Conservation (phyloP, 768 basidiomycete genomes). For the Naematelia aurantialba region DNA sequence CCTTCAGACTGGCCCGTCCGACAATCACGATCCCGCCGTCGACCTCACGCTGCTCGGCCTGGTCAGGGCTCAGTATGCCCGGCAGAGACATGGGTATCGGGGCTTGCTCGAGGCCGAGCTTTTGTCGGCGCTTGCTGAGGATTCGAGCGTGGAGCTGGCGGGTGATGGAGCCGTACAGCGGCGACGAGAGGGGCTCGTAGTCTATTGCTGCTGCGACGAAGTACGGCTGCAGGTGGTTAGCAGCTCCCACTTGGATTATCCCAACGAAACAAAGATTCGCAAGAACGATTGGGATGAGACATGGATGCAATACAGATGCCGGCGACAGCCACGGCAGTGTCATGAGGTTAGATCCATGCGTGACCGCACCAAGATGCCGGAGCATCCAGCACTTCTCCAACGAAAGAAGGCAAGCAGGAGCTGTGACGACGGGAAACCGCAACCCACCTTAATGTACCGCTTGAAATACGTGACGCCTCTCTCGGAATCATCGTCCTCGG, state of each 20-base stretch:
- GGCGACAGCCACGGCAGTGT: no score
- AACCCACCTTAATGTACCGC: slow-evolving; percentile 87
- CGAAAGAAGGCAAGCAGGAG: no score
- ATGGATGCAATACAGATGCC: neutral
- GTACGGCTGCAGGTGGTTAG: slow-evolving; percentile 63
- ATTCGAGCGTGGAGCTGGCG: slow-evolving; percentile 69
- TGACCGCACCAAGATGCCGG: no score
- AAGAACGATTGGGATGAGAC: neutral
- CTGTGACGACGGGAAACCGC: neutral
- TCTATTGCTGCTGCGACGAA: slow-evolving; percentile 91
- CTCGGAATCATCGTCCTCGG: slow-evolving; percentile 89
- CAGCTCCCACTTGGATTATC: neutral
- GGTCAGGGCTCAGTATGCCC: slow-evolving; percentile 56
- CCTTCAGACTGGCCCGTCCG: slow-evolving; percentile 87
- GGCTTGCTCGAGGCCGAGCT: slow-evolving; percentile 56
- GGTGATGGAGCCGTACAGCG: slow-evolving; percentile 81
- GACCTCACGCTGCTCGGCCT: slow-evolving; percentile 60
- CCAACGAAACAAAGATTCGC: neutral
- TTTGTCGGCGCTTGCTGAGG: slow-evolving; percentile 63
- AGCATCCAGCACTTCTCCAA: no score
- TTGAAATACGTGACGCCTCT: slow-evolving; percentile 82
- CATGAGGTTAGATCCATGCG: no score
- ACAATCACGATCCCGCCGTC: slow-evolving; percentile 82
- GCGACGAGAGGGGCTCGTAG: slow-evolving; percentile 76
- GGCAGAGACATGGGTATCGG: slow-evolving; percentile 28